Evolutionary conservation across 768 basidiomycete species (phyloP).

Genomic region (Suillus bovinus): DNA sequence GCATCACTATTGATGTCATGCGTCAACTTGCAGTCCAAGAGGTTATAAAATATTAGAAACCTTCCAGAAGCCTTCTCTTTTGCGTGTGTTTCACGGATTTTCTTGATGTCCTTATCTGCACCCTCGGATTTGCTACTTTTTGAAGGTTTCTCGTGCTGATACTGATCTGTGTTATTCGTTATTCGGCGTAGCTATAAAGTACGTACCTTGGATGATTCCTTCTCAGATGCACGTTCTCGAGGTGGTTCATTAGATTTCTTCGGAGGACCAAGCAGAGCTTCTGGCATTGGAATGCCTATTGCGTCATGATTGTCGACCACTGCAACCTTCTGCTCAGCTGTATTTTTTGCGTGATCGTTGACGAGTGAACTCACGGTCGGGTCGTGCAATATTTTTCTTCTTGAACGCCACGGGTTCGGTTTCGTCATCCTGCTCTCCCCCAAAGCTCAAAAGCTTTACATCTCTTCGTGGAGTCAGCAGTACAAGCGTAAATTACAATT

Average conservation of each 20-base stretch:
- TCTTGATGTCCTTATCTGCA: conserved; percentile 53
- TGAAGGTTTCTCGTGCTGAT: conserved; percentile 25
- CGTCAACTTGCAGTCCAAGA: conserved; percentile 1
- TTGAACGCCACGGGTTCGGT: conserved; percentile 54
- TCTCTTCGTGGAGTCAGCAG: conserved; percentile 52
- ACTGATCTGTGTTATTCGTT: not conserved
- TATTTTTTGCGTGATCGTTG: not conserved
- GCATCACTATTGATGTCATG: conserved; percentile 43
- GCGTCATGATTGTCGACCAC: conserved; percentile 23
- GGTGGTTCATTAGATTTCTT: conserved; percentile 10
- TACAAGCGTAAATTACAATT: conserved; percentile 4
- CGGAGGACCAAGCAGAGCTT: conserved; percentile 9
- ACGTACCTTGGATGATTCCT: conserved; percentile 21
- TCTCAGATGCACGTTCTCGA: not conserved
- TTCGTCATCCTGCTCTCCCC: conserved; percentile 63
- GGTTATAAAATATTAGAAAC: conserved; percentile 38
- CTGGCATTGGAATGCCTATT: conserved; percentile 13
- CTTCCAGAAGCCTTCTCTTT: conserved; percentile 64
- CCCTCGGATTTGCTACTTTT: conserved; percentile 41
- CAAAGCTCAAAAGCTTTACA: conserved; percentile 88
- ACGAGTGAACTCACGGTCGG: conserved; percentile 64
- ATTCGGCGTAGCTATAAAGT: not conserved
- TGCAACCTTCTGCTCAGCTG: conserved; percentile 11
- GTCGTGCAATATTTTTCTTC: conserved; percentile 82
- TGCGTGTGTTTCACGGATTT: conserved; percentile 75